A percentile compares a stretch with the other conserved stretches of the same genome.
Evolutionary conservation across 805 yeast species (phyloP).

Genomic region (Candida rishiriensis): DNA sequence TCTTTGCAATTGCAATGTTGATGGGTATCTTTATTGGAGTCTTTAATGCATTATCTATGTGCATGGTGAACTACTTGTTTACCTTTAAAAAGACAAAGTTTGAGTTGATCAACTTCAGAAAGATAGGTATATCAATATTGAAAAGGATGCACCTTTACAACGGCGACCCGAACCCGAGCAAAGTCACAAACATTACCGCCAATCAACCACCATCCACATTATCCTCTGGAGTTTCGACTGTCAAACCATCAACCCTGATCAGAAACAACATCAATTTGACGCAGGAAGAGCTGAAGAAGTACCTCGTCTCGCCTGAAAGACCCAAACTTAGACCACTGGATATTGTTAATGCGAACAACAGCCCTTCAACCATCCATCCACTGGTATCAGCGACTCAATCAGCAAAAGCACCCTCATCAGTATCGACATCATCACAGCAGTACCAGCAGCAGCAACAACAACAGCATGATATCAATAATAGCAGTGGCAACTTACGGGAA

Average conservation of each 20-base stretch:
- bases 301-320: background rate
- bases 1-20: conserved; percentile 16
- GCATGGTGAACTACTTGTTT: conserved; percentile 10
- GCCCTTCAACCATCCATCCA: too few species aligned
- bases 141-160: background rate
- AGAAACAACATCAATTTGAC: background rate
- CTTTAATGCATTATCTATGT: conserved; percentile 14
- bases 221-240: background rate
- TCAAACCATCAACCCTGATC: too few species aligned
- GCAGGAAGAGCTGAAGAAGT: background rate
- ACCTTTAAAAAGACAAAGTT: conserved; percentile 8
- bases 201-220: background rate
- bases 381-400: background rate
- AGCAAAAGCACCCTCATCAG: background rate
- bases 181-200: background rate
- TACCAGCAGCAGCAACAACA: too few species aligned
- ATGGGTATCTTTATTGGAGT: conserved; percentile 21
- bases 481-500: conserved; percentile 6
- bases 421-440: too few species aligned
- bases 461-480: background rate
- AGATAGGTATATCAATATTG: background rate
- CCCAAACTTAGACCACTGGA: too few species aligned
- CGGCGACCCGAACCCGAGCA: background rate
- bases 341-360: too few species aligned
- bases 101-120: conserved; percentile 5